Conservation (phyloP, 2,329 filamentous ascomycete genomes). For the Paraconiothyrium brasiliense region DNA sequence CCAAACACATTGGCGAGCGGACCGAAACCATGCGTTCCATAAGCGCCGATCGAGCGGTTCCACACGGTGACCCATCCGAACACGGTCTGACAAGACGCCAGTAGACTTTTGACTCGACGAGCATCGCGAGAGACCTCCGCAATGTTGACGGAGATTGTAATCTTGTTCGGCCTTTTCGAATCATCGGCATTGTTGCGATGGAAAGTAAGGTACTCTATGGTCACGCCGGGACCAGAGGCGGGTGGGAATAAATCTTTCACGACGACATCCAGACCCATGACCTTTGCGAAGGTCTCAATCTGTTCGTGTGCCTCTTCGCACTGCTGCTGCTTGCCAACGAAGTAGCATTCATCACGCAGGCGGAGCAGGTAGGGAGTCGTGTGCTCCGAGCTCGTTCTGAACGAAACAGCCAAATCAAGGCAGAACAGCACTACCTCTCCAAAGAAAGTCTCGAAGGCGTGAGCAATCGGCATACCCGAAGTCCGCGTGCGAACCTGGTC, state of each 20-base stretch:
- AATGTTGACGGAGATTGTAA: slow-evolving; percentile 22
- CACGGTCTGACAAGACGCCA: slow-evolving; percentile 29
- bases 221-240: slow-evolving; percentile 2
- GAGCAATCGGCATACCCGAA: slow-evolving; percentile 32
- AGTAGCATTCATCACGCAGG: slow-evolving; percentile 33
- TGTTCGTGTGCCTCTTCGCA: slow-evolving; percentile 12
- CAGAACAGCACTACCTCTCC: slow-evolving; percentile 41
- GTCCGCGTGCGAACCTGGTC: slow-evolving; percentile 30
- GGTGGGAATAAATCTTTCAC: background rate
- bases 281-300: slow-evolving; percentile 25
- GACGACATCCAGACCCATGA: slow-evolving; percentile 28
- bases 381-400: slow-evolving; percentile 25
- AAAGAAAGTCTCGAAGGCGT: slow-evolving; percentile 37
- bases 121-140: slow-evolving; percentile 30
- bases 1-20: slow-evolving; percentile 38
- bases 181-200: background rate
- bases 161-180: background rate
- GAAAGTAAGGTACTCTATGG: slow-evolving; percentile 29
- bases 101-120: slow-evolving; percentile 30
- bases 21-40: slow-evolving; percentile 39
- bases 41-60: slow-evolving; percentile 38
- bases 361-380: slow-evolving; percentile 35
- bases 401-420: slow-evolving; percentile 34
- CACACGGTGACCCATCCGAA: slow-evolving; percentile 40
- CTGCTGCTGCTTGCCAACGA: slow-evolving; percentile 33